phyloP scores from a whole-genome alignment of 345 rosid species.

The Syzygium grande region DNA sequence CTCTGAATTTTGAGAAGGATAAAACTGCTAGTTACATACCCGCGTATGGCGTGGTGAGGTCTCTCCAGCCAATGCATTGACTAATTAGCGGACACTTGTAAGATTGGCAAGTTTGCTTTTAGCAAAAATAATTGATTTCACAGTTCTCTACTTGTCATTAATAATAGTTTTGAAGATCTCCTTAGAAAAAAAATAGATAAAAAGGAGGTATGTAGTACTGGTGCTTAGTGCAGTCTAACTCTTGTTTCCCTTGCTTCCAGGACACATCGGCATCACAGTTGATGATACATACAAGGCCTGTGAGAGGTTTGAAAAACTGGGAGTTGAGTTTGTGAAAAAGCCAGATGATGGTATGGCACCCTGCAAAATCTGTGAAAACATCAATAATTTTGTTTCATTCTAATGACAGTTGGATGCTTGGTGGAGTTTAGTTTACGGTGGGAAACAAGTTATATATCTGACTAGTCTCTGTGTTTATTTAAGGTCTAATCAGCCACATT shows the following conservation, averaged over 20 bases:
- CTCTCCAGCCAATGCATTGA: not conserved
- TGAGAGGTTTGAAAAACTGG: constrained; percentile 76
- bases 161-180: not conserved
- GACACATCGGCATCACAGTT: constrained; percentile 92
- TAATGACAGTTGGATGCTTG: not conserved
- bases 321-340: constrained; percentile 91
- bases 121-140: not conserved
- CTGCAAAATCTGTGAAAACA: not conserved
- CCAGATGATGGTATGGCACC: constrained; percentile 54
- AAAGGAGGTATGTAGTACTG: not conserved
- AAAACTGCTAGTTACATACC: not conserved
- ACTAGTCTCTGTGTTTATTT: not conserved
- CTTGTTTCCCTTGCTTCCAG: constrained; percentile 23
- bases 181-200: not conserved
- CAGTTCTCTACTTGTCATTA: not conserved
- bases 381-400: not conserved
- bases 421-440: not conserved
- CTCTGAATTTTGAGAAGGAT: not conserved
- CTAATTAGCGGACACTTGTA: not conserved
- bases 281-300: constrained; percentile 93
- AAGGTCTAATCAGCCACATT: not conserved
- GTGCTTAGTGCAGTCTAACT: not conserved
- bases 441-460: not conserved
- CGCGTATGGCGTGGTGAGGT: not conserved
- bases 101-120: not conserved